phyloP scores from a whole-genome alignment of 495 filamentous ascomycete genomes.

The Trypethelium eluteriae region DNA sequence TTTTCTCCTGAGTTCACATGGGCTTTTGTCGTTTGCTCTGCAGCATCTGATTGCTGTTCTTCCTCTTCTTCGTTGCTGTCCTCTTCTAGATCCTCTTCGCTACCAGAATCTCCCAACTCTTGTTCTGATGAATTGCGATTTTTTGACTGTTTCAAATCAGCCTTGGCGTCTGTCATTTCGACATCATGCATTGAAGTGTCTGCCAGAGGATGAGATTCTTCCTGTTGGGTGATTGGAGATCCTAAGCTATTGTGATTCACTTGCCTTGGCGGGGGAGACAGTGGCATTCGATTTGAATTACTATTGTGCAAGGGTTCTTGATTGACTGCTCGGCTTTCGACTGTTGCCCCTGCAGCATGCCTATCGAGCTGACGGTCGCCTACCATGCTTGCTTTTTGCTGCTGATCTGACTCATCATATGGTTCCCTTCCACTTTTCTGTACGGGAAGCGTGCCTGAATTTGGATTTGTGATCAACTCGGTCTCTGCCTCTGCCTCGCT shows the following conservation, averaged over 20 bases:
- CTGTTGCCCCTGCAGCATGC: neutral
- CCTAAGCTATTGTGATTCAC: neutral
- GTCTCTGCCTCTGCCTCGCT: neutral
- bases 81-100: conserved; percentile 1
- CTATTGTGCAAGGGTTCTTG: neutral
- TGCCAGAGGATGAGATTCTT: neutral
- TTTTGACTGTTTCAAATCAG: neutral
- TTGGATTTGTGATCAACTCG: too few species aligned
- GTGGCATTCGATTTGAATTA: neutral
- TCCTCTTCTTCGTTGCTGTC: neutral
- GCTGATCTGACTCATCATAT: neutral
- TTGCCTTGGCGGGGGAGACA: conserved; percentile 3
- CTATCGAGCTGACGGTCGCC: neutral
- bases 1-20: neutral
- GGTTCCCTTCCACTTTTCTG: neutral
- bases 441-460: too few species aligned
- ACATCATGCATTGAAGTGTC: neutral
- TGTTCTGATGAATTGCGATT: neutral
- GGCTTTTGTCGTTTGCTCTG: neutral
- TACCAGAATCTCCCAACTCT: neutral
- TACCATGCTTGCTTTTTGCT: neutral
- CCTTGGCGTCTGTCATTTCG: neutral
- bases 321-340: neutral
- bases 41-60: neutral
- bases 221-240: neutral